phyloP scores from a whole-genome alignment of 495 filamentous ascomycete species.

The Penicilliopsis zonata region DNA sequence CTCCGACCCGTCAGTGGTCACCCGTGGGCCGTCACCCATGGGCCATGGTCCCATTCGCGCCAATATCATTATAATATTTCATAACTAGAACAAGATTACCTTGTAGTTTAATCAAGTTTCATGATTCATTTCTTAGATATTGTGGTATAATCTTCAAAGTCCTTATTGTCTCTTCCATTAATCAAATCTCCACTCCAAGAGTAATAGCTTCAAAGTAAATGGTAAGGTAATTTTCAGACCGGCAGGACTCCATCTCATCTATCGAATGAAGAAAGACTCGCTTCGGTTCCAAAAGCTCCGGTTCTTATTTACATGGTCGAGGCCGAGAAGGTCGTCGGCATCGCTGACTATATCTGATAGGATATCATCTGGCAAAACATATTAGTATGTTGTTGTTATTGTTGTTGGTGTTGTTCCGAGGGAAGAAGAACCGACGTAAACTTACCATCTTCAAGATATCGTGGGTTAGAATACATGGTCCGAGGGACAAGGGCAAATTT shows the following conservation, averaged over 20 bases:
- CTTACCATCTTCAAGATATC: conserved; percentile 83
- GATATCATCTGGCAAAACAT: conserved; percentile 53
- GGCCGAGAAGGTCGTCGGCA: conserved; percentile 69
- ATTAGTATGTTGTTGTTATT: conserved; percentile 9
- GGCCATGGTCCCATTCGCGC: too few relatives aligned
- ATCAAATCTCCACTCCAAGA: too few relatives aligned
- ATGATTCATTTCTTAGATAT: too few relatives aligned
- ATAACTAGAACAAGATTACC: too few relatives aligned
- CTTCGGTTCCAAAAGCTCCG: conserved; percentile 44
- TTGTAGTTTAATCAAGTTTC: too few relatives aligned
- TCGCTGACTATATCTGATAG: conserved; percentile 58
- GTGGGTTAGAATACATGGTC: conserved; percentile 55
- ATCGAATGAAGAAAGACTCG: conserved; percentile 59
- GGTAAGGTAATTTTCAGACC: conserved; percentile 1
- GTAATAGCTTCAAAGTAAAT: too few relatives aligned
- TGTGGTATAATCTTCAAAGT: too few relatives aligned
- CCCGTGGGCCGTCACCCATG: too few relatives aligned
- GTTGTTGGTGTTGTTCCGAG: not conserved
- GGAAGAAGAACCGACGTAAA: conserved; percentile 1
- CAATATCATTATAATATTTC: too few relatives aligned
- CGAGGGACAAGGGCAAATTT: conserved; percentile 80
- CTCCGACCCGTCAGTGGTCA: too few relatives aligned
- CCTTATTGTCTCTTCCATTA: too few relatives aligned
- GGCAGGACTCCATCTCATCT: conserved; percentile 8
- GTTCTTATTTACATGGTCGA: conserved; percentile 80